phyloP scores from a whole-genome alignment of 192 early-diverging fungal genomes.

The Linnemannia schmuckeri region DNA sequence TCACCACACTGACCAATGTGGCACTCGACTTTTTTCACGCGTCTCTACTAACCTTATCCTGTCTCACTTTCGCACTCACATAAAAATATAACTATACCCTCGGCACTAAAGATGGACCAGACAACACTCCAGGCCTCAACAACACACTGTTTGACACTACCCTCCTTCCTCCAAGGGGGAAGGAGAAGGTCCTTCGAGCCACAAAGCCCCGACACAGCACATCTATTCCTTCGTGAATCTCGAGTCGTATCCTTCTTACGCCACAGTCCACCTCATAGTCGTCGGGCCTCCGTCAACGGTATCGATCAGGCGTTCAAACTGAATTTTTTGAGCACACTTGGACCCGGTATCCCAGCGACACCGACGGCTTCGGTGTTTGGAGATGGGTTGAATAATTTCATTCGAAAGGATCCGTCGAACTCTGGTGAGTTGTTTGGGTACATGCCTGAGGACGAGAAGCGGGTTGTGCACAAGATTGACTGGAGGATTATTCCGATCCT shows the following conservation, averaged over 20 bases:
- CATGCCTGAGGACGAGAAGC: conserved; percentile 46
- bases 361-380: conserved; percentile 44
- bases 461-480: conserved; percentile 57
- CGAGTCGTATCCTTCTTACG: background rate
- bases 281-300: conserved; percentile 14
- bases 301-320: conserved; percentile 41
- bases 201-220: background rate
- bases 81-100: background rate
- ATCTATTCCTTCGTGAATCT: background rate
- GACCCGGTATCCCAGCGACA: conserved; percentile 38
- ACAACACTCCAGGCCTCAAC: conserved; percentile 7
- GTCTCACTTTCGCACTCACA: too few species aligned
- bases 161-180: background rate
- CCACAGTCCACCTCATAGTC: background rate
- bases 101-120: background rate
- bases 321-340: conserved; percentile 37
- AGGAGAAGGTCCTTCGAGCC: background rate
- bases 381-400: conserved; percentile 25
- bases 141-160: background rate
- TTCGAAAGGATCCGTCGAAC: conserved; percentile 13
- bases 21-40: too few species aligned
- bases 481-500: conserved; percentile 53
- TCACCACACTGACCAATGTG: background rate
- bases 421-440: conserved; percentile 40
- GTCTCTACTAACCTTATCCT: too few species aligned